Base-by-base conservation (phyloP, 2,329 filamentous ascomycete genomes). In the Fusarium austroafricanum region DNA sequence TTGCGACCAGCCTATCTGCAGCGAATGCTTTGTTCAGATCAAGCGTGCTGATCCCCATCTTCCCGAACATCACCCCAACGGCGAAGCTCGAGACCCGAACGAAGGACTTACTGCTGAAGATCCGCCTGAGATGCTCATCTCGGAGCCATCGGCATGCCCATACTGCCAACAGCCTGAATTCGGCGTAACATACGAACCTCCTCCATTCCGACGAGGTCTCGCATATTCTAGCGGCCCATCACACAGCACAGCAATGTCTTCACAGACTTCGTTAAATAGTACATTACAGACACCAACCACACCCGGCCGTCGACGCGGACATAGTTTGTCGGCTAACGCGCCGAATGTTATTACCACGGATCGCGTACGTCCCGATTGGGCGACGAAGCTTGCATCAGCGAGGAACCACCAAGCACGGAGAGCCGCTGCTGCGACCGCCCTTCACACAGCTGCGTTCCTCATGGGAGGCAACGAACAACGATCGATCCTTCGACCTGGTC, bases 11-110 rank as follows among this genome's bases (percentile, higher is more conserved):
- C 86, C 92, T 8, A 98, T 99, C 66, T 99, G 96, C 80, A 98
- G 94, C 40, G 96, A 99, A 81, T 99, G 96, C 78, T 99, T 99
- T 75, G 96, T 99, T 6, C 96, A 99, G 78, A 99, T 99, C 77
- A 98, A 97, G 78, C 89, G 96, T 40, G 90, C 94, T 6, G 95
- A 99, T 68, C 94, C 94, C 11, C 93, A 97, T 77, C 89, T 94
- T 38, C 93, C 93, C 2, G 93, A 97, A 76, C 92, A 96, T 75
- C 83, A 86, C 60, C 85, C 83, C n/a, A 82, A 86, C 47, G 79
- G 78, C 18, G 72, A 79, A 53, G 73, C 76, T 11, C 74, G 78
- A 50, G 74, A 80, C 39, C 77, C 79, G 2, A 79, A 75, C 29
- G 70, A 79, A 40, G 76, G 73, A 3, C 72, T 79, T 5, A 80